Percentiles rank a stretch among this genome's conserved stretches.
phyloP scores from a whole-genome alignment of 1,284 basidiomycete species.

The Cutaneotrichosporon dermatis region DNA sequence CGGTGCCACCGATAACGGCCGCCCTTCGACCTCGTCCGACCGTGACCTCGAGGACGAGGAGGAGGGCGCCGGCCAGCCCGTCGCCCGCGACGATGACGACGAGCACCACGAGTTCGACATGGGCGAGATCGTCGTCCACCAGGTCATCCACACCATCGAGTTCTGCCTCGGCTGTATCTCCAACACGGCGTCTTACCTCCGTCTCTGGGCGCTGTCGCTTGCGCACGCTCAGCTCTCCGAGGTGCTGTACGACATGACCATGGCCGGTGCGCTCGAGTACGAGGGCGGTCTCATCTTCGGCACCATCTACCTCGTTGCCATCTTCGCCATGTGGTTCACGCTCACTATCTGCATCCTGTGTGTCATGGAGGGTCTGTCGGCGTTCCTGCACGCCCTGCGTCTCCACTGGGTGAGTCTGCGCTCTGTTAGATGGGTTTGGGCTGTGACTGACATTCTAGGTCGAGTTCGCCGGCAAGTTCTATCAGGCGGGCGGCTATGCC shows the following conservation, averaged over 20 bases:
- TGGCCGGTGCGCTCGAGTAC: constrained; percentile 56
- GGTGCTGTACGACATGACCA: constrained; percentile 84
- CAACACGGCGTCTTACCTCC: constrained; percentile 98
- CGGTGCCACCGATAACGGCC: constrained; percentile 49
- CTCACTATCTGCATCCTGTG: constrained; percentile 75
- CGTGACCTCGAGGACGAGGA: constrained; percentile 68
- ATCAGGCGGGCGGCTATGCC: constrained; percentile 74
- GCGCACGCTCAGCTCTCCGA: constrained; percentile 97
- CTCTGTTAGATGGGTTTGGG: background rate
- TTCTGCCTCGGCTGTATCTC: constrained; percentile 98
- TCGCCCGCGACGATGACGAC: constrained; percentile 60
- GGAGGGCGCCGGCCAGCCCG: constrained; percentile 71
- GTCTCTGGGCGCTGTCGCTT: constrained; percentile 95
- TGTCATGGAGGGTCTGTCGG: constrained; percentile 92
- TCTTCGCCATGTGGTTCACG: constrained; percentile 74
- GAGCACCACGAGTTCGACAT: constrained; percentile 63
- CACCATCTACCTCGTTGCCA: constrained; percentile 59
- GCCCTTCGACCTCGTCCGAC: constrained; percentile 27
- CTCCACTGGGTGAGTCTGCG: constrained; percentile 70
- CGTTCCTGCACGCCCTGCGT: constrained; percentile 91
- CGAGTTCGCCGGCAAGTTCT: constrained; percentile 95
- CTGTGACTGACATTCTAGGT: constrained; percentile 53
- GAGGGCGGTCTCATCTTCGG: constrained; percentile 53
- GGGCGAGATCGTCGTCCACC: constrained; percentile 91
- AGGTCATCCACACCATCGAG: constrained; percentile 97